Base-by-base conservation (phyloP, 2,329 filamentous ascomycete species). In the Penicillium sp. region DNA sequence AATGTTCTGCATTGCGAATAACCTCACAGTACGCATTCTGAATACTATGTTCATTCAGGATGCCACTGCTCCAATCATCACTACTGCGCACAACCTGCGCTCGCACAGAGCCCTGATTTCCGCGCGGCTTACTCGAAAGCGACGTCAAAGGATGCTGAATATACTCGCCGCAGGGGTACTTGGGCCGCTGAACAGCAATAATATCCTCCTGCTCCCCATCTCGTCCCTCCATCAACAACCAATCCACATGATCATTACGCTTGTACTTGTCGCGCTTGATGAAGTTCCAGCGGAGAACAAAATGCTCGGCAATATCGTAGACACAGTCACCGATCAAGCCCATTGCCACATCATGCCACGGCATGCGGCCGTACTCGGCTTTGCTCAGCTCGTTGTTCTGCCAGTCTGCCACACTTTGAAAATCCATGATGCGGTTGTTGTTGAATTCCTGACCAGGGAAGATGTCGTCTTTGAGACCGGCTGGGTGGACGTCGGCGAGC, bases 381-480 rank as follows among this genome's bases (percentile, higher is more conserved):
- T 98, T 98, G 74, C 87, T 91, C 16, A 98, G 80, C 72, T 96
- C 91, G 64, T 99, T 98, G 49, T 89, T 85, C 74, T 95, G 91
- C 93, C 93, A 98, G 70, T 97, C 89, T 29, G 90, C 75, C 1
- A 98, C 95, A 31, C 88, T 89, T 66, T 97, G 84, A 72, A 98
- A 99, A 69, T 99, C 95, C 88, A 96, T 90, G 65, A 98, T 88
- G 37, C 93, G 87, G 73, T 96, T 97, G 75, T 98, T 98, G 76
- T 98, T 98, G 80, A 96, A 98, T 68, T 99, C 95, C 71, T 99
- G 95, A 0, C 95, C 95, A 0, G 95, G 93, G 82, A 91, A 99
- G 21, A 97, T 82, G 73, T 97, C 93, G 54, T 93, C 86, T 14
- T 84, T 81, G 19, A 96, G 84, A 21, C 90, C 90, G 44, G 88